Evolutionary conservation across 108 stramenopile genomes (phyloP).

Genomic region (Pseudonitzschia pungens): DNA sequence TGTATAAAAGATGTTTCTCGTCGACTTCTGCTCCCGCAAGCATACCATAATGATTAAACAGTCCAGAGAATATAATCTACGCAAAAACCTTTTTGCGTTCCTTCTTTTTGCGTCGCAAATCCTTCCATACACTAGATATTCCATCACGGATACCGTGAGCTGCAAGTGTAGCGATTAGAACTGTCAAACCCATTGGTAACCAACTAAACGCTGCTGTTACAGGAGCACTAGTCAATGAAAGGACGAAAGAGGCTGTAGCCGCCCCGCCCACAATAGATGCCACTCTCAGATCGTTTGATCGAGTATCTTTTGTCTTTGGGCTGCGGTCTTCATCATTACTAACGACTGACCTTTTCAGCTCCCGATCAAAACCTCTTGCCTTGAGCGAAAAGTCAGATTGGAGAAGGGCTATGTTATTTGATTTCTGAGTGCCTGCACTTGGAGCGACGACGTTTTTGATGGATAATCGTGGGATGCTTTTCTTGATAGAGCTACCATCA

Average conservation of each 20-base stretch:
- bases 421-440: background rate
- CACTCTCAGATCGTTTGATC: background rate
- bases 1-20: too few species aligned
- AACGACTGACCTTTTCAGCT: background rate
- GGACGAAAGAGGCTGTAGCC: background rate
- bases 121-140: background rate
- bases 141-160: slow-evolving; percentile 1
- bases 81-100: background rate
- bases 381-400: background rate
- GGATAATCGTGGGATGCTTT: background rate
- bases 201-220: background rate
- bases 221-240: background rate
- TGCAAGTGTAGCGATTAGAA: background rate
- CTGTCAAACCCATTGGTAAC: slow-evolving; percentile 1
- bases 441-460: background rate
- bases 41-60: too few species aligned
- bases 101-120: background rate
- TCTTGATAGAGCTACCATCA: background rate
- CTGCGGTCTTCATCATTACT: background rate
- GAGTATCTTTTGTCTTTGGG: background rate
- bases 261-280: background rate
- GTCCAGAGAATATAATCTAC: background rate
- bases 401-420: background rate
- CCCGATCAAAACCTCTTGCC: background rate
- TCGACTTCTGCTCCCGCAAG: too few species aligned